Evolutionary conservation across 441 rosid genomes (phyloP).

Genomic region (Euphorbia celastroides): DNA sequence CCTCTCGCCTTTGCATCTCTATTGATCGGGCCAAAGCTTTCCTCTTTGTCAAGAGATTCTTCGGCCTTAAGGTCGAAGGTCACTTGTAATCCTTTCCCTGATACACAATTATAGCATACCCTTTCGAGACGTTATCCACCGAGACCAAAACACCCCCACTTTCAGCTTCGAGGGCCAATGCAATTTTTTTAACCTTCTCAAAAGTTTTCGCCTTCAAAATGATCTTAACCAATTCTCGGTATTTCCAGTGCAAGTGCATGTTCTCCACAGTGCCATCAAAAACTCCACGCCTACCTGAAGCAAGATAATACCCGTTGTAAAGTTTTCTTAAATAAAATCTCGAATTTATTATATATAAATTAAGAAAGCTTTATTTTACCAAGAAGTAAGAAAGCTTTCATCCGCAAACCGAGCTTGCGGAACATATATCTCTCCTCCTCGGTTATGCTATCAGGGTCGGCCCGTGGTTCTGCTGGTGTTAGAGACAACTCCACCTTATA

Average conservation of each 20-base stretch:
- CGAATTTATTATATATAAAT: neutral
- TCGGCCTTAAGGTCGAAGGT: slow-evolving; percentile 78
- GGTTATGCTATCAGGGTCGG: slow-evolving; percentile 73
- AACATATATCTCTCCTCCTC: slow-evolving; percentile 98
- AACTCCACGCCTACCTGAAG: slow-evolving; percentile 89
- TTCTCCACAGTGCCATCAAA: slow-evolving; percentile 96
- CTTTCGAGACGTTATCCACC: slow-evolving; percentile 84
- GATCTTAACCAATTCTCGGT: slow-evolving; percentile 84
- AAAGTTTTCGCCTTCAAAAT: slow-evolving; percentile 64
- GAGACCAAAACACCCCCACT: slow-evolving; percentile 96
- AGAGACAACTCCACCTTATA: slow-evolving; percentile 71
- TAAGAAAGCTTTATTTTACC: slow-evolving; percentile 49
- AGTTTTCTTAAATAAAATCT: slow-evolving; percentile 13
- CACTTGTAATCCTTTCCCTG: slow-evolving; percentile 85
- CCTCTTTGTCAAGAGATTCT: slow-evolving; percentile 88
- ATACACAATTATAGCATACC: slow-evolving; percentile 78
- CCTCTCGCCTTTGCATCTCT: slow-evolving; percentile 72
- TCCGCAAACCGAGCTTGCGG: slow-evolving; percentile 86
- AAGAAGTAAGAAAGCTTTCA: slow-evolving; percentile 93
- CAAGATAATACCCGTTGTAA: slow-evolving; percentile 24
- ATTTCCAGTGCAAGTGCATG: slow-evolving; percentile 99
- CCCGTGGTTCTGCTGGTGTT: slow-evolving; percentile 58
- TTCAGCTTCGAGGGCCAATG: slow-evolving; percentile 92
- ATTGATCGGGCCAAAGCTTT: slow-evolving; percentile 95
- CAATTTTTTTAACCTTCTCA: slow-evolving; percentile 77